phyloP scores from a whole-genome alignment of 768 basidiomycete genomes.

The Coprinellus aureogranulatus region DNA sequence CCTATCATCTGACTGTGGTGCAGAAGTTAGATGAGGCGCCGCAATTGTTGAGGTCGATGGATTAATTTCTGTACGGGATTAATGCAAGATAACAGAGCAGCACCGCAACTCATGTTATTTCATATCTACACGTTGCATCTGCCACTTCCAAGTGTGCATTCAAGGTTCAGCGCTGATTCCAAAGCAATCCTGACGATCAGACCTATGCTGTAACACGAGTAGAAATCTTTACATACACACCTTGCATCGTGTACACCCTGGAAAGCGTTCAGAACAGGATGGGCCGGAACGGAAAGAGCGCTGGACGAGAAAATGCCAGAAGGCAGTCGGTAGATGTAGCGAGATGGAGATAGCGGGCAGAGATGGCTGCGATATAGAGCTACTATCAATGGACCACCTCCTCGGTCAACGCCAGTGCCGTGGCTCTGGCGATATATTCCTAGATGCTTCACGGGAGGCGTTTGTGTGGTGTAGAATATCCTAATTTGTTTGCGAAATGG shows the following conservation, averaged over 20 bases:
- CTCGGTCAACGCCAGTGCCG: not conserved
- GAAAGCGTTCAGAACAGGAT: not conserved
- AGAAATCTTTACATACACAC: not conserved
- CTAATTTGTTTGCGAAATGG: not conserved
- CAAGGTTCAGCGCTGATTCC: no score
- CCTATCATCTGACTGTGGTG: no score
- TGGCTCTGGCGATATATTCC: not conserved
- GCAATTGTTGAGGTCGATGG: no score
- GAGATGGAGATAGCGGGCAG: not conserved
- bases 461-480: not conserved
- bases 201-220: not conserved
- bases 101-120: no score
- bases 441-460: constrained; percentile 4
- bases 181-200: not conserved
- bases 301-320: not conserved
- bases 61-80: no score
- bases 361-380: not conserved
- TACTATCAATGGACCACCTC: constrained; percentile 3
- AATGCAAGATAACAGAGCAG: no score
- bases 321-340: not conserved
- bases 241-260: not conserved
- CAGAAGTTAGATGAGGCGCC: no score
- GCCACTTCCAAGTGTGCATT: no score
- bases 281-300: not conserved
- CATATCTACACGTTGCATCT: no score